Percentiles rank a stretch among this genome's conserved stretches.
phyloP scores from a whole-genome alignment of 441 rosid species.

The Populus hybrid region DNA sequence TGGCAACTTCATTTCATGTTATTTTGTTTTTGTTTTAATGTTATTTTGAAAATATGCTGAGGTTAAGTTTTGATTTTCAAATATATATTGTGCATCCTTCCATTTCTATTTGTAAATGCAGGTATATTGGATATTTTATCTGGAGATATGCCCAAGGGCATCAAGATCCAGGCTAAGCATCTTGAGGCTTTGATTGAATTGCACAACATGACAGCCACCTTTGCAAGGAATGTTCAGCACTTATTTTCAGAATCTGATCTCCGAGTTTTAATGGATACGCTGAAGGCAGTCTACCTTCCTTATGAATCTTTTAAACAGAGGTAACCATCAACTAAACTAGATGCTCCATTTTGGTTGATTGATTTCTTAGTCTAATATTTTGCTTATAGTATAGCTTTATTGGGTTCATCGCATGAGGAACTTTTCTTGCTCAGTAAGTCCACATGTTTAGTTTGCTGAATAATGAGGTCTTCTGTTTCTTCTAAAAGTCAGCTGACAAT shows the following conservation, averaged over 20 bases:
- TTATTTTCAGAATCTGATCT: constrained; percentile 88
- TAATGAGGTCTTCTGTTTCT: background rate
- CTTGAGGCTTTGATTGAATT: constrained; percentile 89
- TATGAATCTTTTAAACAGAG: constrained; percentile 89
- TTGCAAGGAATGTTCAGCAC: constrained; percentile 92
- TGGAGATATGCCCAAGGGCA: constrained; percentile 93
- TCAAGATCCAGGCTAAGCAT: constrained; percentile 88
- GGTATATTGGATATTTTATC: constrained; percentile 86
- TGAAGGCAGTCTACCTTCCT: constrained; percentile 92
- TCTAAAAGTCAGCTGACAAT: background rate
- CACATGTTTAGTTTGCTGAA: background rate
- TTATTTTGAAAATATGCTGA: too few relatives aligned
- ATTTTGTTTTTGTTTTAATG: too few relatives aligned
- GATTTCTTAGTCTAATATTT: background rate
- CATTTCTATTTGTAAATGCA: constrained; percentile 25
- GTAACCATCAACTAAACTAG: constrained; percentile 35
- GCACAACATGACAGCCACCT: constrained; percentile 83
- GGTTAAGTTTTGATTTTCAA: constrained; percentile 1
- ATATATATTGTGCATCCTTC: constrained; percentile 13
- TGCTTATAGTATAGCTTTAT: background rate
- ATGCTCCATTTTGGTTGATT: constrained; percentile 4
- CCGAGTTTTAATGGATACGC: constrained; percentile 66
- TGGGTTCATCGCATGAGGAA: background rate
- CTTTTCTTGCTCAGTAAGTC: background rate
- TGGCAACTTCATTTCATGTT: background rate